Evolutionary conservation across 1,139 yeast species (phyloP), one percentile per base, ranked within the genome.

Genomic region (Blastobotrys apis): DNA sequence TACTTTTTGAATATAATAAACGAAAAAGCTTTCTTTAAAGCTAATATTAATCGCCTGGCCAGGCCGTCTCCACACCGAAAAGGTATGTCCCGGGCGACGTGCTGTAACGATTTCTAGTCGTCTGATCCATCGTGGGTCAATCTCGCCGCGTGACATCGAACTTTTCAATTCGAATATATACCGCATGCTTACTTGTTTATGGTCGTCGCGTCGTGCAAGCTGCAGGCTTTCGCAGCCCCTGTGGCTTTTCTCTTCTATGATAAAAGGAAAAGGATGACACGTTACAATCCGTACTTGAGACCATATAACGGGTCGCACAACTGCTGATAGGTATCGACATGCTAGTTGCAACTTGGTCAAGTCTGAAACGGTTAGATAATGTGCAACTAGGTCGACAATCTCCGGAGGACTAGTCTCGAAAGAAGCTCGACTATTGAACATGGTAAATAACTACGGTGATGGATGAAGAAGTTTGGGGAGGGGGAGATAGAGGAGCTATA

Each of bases 71-170:
- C 20, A 12, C 10, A n/a, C 9, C 21, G 20, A 29, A 13, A 6
- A 29, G 13, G 33, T 10, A 29, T 10, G 9, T 8, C 13, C 6
- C 15, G 15, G 10, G 9, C 33, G 33, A 9, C 13, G 6, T 9
- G 33, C 13, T 13, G 34, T 25, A 4, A 36, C 31, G 13, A 36
- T 13, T 25, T 36, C 39, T 3, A 36, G 2, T 10, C 26, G 32
- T 16, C 26, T 36, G 13, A 37, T 37, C 40, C 40, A 37, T 25
- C 10, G 9, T 10, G 15, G 16, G n/a, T 29, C 33, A 29, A 37
- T 37, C 26, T 8, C 23, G 4, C 33, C 33, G 22, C 17, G 15
- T 19, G 21, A 6, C 12, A 36, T 13, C 13, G 31, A 17, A 20
- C 3, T 8, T 23, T 15, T 23, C 8, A 36, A 25, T 5, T 25